These are phyloP conservation scores for Gnetum montanum DNA, from an alignment of 75 land plant genomes.

Conservation along the genomic window DNA sequence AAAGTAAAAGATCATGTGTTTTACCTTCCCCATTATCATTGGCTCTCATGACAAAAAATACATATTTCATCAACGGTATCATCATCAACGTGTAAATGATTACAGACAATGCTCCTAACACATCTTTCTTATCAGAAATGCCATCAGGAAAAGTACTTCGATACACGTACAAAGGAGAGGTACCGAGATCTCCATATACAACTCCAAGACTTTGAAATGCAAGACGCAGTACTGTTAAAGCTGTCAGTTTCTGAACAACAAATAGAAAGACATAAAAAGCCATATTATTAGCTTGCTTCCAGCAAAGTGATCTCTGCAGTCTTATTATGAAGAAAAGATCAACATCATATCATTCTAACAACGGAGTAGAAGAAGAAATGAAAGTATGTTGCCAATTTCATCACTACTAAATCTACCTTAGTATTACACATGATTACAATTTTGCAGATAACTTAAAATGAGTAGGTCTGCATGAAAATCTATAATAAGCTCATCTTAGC, in stretches of 20 bases:
- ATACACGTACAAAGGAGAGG: conserved; percentile 25
- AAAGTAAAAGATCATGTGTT: no score
- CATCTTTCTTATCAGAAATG: conserved; percentile 15
- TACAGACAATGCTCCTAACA: conserved; percentile 32
- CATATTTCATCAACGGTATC: conserved; percentile 30
- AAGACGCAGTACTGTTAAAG: conserved; percentile 2
- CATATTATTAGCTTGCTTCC: neutral
- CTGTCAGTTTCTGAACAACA: conserved; percentile 8
- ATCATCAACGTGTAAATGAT: conserved; percentile 32
- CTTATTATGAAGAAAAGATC: no score
- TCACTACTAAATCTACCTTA: no score
- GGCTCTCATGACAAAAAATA: conserved; percentile 35
- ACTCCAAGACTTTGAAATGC: conserved; percentile 16
- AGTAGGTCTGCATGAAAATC: no score
- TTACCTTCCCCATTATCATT: conserved; percentile 48
- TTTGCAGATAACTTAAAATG: no score
- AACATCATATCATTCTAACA: no score
- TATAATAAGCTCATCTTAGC: no score
- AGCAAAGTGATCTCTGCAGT: no score
- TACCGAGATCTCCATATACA: conserved; percentile 26
- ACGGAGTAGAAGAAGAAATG: no score
- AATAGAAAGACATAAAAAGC: neutral
- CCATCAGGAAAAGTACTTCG: conserved; percentile 14
- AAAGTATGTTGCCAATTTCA: no score
- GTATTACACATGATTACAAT: no score